Evolutionary conservation across 108 stramenopile genomes (phyloP).

Genomic region (Nitzschia sp.): DNA sequence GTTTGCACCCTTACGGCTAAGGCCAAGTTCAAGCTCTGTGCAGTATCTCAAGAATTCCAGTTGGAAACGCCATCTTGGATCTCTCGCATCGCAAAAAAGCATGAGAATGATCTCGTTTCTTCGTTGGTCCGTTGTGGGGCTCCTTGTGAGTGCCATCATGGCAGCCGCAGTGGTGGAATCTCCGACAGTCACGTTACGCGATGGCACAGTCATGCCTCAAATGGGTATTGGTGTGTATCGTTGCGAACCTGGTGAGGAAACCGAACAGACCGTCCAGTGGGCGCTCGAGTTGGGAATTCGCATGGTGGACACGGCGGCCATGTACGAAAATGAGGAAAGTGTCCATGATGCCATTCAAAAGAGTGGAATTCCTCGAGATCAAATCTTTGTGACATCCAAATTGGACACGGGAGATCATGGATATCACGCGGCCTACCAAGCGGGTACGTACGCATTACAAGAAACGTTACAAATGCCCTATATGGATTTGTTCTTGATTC

Average conservation of each 20-base stretch:
- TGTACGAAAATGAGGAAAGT: conserved; percentile 27
- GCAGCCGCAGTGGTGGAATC: no score
- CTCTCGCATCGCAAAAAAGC: no score
- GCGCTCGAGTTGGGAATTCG: conserved; percentile 18
- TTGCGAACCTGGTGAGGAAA: conserved; percentile 10
- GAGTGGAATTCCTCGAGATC: neutral
- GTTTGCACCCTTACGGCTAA: no score
- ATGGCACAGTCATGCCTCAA: conserved; percentile 24
- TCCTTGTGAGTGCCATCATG: no score
- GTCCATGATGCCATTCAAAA: conserved; percentile 14
- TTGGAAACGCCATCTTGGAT: no score
- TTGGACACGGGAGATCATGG: conserved; percentile 31
- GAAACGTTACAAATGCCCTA: conserved; percentile 8
- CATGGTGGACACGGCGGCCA: conserved; percentile 32
- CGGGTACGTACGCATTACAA: neutral
- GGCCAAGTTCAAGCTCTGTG: no score
- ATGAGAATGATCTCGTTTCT: no score
- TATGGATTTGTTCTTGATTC: conserved; percentile 35
- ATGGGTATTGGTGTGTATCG: conserved; percentile 27
- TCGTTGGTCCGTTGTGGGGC: no score
- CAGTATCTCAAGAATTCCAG: no score
- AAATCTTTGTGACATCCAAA: conserved; percentile 33
- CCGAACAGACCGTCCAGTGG: conserved; percentile 8
- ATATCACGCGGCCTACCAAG: conserved; percentile 7
- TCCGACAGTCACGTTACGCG: no score